These are phyloP conservation scores for Leccinum obscurum DNA, from an alignment of 768 basidiomycete species.

Conservation along the genomic window DNA sequence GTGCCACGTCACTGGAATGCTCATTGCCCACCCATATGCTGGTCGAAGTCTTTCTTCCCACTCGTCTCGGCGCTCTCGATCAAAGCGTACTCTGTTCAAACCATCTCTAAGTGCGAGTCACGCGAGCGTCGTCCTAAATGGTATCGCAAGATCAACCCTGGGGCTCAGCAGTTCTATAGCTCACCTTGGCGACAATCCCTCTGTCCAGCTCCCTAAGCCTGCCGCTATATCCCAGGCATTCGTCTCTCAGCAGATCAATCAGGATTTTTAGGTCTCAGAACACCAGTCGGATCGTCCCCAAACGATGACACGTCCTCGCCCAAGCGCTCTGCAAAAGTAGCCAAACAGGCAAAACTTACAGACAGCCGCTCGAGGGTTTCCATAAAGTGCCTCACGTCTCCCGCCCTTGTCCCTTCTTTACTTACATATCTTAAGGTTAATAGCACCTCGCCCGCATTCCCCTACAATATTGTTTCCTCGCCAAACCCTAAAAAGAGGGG, in stretches of 20 bases:
- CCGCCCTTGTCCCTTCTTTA: background rate
- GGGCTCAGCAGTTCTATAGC: slow-evolving; percentile 26
- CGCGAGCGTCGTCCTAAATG: slow-evolving; percentile 27
- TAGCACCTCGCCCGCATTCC: background rate
- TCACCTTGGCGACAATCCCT: slow-evolving; percentile 35
- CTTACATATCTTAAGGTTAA: slow-evolving; percentile 36
- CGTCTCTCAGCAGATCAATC: slow-evolving; percentile 53
- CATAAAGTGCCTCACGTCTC: slow-evolving; percentile 54
- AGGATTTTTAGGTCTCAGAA: slow-evolving; percentile 55
- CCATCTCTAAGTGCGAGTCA: slow-evolving; percentile 6
- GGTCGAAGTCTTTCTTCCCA: too few species aligned
- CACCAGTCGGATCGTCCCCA: slow-evolving; percentile 48
- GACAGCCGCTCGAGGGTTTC: slow-evolving; percentile 62
- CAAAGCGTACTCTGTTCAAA: too few species aligned
- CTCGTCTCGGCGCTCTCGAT: too few species aligned
- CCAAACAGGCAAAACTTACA: slow-evolving; percentile 51
- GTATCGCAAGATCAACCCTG: slow-evolving; percentile 26
- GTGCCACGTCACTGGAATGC: too few species aligned
- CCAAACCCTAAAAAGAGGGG: slow-evolving; percentile 26
- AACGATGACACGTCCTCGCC: slow-evolving; percentile 61
- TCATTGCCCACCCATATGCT: too few species aligned
- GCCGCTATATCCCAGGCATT: slow-evolving; percentile 26
- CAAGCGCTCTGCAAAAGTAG: slow-evolving; percentile 41
- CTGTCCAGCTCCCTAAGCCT: slow-evolving; percentile 25
- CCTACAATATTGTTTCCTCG: slow-evolving; percentile 18